Base-by-base conservation (phyloP, 2,329 filamentous ascomycete species). In the Cladosporium colombiae region DNA sequence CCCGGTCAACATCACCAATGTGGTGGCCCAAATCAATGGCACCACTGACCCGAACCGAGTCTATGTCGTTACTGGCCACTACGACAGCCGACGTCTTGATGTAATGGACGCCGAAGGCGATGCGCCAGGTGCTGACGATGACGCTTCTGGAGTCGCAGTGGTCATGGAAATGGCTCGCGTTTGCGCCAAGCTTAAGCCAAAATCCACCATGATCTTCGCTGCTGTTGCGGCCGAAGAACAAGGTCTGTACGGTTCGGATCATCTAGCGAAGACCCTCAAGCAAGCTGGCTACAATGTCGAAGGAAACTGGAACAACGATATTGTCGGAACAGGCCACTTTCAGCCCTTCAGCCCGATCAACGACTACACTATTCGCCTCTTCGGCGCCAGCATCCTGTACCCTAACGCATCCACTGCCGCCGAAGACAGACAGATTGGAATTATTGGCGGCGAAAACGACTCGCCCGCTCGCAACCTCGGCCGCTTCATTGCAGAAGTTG, bases 151-250 rank as follows among this genome's bases (percentile, higher is more conserved):
- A 1, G 83, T 85, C 14, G 82, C 84, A 74, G 78, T 87, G 25
- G 81, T 82, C 0, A 80, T 87, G 70, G 85, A 88, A 74, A 78
- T 87, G 49, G 84, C 84, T 2, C 79, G 85, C 13, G 77, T 86
- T 52, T 77, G 84, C 66, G 81, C 85, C 0, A 81, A 77, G 53
- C 78, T 77, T 13, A 73, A 78, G 40, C 84, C 82, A 0, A 78
- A 78, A 64, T 81, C 84, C 0, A 86, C 84, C 1, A 83, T 87
- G 68, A 82, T 85, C 55, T 85, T 87, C 61, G 84, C 79, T 3
- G 84, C 85, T 3, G 83, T 85, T 2, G 83, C 85, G 1, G 85
- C 84, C 16, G 85, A 88, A 73, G 85, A 87, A 68, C 85, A 87
- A 75, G 79, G 78, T 5, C 79, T 87, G 2, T 84, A 83, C 63